A percentile compares a stretch with the other conserved stretches of the same genome.
Evolutionary conservation across 169 alveolate genomes (phyloP).

Genomic region (Eimeria zaria): DNA sequence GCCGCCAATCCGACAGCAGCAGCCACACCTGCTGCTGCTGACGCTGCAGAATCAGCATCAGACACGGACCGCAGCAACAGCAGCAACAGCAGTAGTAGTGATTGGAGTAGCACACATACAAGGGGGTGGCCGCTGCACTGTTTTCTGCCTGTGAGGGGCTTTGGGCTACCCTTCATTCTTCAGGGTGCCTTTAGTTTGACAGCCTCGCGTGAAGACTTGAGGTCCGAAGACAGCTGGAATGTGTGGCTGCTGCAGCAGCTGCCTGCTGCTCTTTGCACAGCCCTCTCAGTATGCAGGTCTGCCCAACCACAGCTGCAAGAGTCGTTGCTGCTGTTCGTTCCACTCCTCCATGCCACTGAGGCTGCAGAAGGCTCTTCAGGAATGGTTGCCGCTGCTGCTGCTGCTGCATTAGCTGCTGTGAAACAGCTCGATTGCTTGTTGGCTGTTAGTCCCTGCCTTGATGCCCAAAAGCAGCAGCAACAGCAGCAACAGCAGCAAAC

Average conservation of each 20-base stretch:
- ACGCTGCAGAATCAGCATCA: conserved; percentile 8
- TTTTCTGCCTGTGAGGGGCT: conserved; percentile 87
- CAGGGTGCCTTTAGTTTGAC: conserved; percentile 87
- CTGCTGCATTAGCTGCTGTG: conserved; percentile 26
- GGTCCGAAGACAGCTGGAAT: conserved; percentile 31
- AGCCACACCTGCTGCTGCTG: neutral
- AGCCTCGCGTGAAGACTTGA: conserved; percentile 85
- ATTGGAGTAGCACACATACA: neutral
- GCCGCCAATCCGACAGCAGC: conserved; percentile 34
- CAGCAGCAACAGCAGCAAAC: conserved; percentile 34
- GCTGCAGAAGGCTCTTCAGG: conserved; percentile 46
- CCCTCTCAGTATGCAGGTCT: neutral
- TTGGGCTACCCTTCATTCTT: conserved; percentile 85
- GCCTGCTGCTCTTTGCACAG: conserved; percentile 49
- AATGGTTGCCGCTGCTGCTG: conserved; percentile 4
- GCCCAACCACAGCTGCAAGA: conserved; percentile 58
- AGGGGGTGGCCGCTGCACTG: conserved; percentile 79
- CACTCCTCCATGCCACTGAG: neutral
- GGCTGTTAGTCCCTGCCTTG: neutral
- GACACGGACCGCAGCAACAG: neutral
- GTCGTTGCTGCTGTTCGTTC: conserved; percentile 54
- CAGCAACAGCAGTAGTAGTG: conserved; percentile 11
- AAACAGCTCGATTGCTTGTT: conserved; percentile 23
- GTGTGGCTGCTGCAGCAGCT: conserved; percentile 61
- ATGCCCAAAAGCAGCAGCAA: neutral